Conservation (phyloP, 345 rosid genomes). For the Citropsis articulata region DNA sequence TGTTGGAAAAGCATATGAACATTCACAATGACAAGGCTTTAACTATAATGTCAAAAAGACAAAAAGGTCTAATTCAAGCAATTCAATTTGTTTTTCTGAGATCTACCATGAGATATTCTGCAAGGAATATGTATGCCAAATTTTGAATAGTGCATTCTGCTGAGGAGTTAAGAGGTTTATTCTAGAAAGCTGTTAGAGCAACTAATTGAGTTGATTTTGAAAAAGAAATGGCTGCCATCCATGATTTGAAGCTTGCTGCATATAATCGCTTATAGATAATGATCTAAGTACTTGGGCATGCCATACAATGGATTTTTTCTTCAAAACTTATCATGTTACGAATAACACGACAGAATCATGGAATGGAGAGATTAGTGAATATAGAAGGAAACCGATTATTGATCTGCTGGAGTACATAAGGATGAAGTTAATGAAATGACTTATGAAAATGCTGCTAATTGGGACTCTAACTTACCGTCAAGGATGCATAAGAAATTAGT, state of each 20-base stretch:
- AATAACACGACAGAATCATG: no score
- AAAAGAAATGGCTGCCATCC: not conserved
- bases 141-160: not conserved
- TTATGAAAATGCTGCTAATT: not conserved
- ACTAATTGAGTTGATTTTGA: not conserved
- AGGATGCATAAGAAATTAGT: not conserved
- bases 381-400: not conserved
- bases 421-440: not conserved
- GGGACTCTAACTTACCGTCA: not conserved
- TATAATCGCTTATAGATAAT: not conserved
- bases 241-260: not conserved
- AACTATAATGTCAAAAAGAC: not conserved
- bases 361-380: no score
- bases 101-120: not conserved
- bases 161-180: not conserved
- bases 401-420: not conserved
- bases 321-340: no score
- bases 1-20: not conserved
- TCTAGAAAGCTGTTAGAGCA: not conserved
- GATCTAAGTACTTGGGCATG: no score
- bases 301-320: no score
- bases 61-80: not conserved
- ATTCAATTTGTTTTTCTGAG: not conserved
- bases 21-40: not conserved
- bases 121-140: not conserved